Percentiles rank a stretch among this genome's conserved stretches.
Evolutionary conservation across 2,329 filamentous ascomycete species (phyloP).

Genomic region (Sclerotiophoma versabilis): DNA sequence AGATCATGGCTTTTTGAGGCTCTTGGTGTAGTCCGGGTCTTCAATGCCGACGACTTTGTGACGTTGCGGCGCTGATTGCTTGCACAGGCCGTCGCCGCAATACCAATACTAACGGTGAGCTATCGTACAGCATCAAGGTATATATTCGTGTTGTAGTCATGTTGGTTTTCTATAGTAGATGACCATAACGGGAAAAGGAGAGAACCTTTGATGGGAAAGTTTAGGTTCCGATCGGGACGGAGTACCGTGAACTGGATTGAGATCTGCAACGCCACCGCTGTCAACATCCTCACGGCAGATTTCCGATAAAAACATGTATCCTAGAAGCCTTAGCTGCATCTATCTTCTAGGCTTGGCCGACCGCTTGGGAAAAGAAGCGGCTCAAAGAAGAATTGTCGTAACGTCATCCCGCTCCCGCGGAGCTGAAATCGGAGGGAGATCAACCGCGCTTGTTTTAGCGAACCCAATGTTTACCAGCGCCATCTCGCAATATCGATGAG

Average conservation of each 20-base stretch:
- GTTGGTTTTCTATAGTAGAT: not conserved
- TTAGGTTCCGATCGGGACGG: conserved; percentile 1
- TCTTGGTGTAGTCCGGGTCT: not conserved
- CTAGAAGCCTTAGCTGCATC: not conserved
- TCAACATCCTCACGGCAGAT: not conserved
- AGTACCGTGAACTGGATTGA: not conserved
- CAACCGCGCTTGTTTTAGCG: not conserved
- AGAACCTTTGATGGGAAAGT: conserved; percentile 2
- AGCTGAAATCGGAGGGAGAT: not conserved
- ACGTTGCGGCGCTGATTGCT: not conserved
- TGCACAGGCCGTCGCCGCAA: too few species aligned
- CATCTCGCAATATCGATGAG: too few species aligned
- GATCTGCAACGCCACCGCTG: conserved; percentile 6
- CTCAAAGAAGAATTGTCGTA: conserved; percentile 1
- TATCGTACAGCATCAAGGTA: too few species aligned
- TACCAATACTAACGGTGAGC: too few species aligned
- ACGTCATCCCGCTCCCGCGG: conserved; percentile 7
- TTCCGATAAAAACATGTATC: not conserved
- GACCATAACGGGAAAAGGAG: not conserved
- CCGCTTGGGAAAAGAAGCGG: conserved; percentile 1
- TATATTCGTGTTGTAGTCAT: too few species aligned
- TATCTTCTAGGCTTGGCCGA: not conserved
- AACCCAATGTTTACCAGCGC: not conserved
- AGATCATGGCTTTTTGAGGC: not conserved
- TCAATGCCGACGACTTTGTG: not conserved